Base-by-base conservation (phyloP, 306 rosid species). In the Luffa aegyptiaca region DNA sequence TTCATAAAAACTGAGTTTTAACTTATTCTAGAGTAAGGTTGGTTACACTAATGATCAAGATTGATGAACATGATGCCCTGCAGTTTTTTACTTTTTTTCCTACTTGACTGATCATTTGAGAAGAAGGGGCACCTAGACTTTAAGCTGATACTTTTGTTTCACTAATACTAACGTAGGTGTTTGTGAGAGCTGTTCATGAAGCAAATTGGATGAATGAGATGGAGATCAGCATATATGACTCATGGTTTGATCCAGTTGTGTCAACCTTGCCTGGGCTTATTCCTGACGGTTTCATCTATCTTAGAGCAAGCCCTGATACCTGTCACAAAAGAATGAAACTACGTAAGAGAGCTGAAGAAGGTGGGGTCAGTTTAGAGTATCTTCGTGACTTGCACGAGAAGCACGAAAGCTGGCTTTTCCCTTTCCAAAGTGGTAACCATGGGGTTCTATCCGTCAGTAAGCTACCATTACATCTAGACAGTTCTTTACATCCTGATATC, bases 161-260 rank as follows among this genome's bases (percentile, higher is more conserved):
- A 35, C 76, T 86, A 79, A 82, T 70, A 26, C 55, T 66, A 71
- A 37, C 65, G 11, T 85, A 95, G 98, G 98, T 95, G 46, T 95
- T 95, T 81, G 98, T 95, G 71, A 90, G 98, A 73, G 93, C 98
- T 83, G 98, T 95, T 79, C 97, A 95, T 80, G 98, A 95, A 87
- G 98, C 98, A 7, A 95, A 92, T 16, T 95, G 98, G 98, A 95
- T 95, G 98, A 95, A 87, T 86, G 98, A 90, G 88, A 95, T 95
- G 98, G 98, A 95, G 90, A 92, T 92, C 84, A 95, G 98, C 85
- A 92, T 95, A 69, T 95, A 95, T 53, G 98, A 95, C 86, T 95
- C 98, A 20, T 92, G 98, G 98, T 95, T 95, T 85, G 98, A 95
- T 86, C 98, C 97, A 33, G 98, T 93, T 6, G 98, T 95, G 73